Conservation (phyloP, 2,329 filamentous ascomycete genomes). For the Calycina marina region DNA sequence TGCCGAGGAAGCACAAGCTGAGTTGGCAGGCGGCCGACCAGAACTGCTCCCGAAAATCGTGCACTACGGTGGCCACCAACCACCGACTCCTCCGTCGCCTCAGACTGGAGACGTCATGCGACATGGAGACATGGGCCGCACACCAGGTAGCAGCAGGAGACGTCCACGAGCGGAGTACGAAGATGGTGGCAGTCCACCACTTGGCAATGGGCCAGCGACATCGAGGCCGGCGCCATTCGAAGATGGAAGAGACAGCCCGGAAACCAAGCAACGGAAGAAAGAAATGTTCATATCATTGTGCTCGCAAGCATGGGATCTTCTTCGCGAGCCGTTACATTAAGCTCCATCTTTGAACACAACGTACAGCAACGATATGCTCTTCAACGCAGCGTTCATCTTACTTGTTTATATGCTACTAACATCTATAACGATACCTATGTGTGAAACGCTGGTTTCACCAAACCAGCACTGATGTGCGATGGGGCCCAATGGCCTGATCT, state of each 20-base stretch:
- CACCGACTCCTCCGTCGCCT: conserved; percentile 63
- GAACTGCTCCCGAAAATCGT: conserved; percentile 87
- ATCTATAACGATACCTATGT: no score
- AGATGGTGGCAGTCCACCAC: conserved; percentile 73
- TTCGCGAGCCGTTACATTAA: no score
- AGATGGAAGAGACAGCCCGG: conserved; percentile 68
- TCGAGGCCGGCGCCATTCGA: conserved; percentile 58
- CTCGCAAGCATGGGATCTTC: conserved; percentile 86
- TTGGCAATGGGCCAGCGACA: conserved; percentile 56
- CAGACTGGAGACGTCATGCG: conserved; percentile 20
- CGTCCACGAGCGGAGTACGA: conserved; percentile 84
- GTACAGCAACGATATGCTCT: no score
- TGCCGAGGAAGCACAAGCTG: conserved; percentile 86
- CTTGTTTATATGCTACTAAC: no score
- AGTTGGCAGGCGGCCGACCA: conserved; percentile 78
- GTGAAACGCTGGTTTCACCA: no score
- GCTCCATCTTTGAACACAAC: no score
- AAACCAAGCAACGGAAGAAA: conserved; percentile 72
- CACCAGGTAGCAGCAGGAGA: conserved; percentile 49
- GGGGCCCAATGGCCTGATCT: no score
- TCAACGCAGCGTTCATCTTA: conserved; percentile 31
- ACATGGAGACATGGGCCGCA: conserved; percentile 26
- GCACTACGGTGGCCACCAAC: conserved; percentile 88
- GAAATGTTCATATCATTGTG: conserved; percentile 84
- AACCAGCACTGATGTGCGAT: no score